These are phyloP conservation scores for Singerocomus inundabilis DNA, from an alignment of 1,284 basidiomycete species.

Conservation along the genomic window DNA sequence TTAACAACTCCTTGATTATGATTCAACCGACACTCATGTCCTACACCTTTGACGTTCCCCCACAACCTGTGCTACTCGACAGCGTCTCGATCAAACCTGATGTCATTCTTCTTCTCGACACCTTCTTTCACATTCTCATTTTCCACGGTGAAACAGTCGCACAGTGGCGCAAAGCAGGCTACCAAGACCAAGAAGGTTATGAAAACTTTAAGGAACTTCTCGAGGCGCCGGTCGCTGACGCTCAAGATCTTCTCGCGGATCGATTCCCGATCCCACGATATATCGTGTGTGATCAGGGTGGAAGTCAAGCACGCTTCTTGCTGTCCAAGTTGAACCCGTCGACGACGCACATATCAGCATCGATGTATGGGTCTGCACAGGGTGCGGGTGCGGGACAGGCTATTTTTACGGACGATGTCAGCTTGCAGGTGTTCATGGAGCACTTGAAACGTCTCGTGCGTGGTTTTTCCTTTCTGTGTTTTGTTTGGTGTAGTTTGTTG, in stretches of 20 bases:
- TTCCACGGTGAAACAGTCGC: slow-evolving; percentile 99
- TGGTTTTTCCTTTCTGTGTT: slow-evolving; percentile 5
- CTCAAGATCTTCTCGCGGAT: slow-evolving; percentile 92
- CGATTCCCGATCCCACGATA: slow-evolving; percentile 97
- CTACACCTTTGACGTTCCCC: slow-evolving; percentile 88
- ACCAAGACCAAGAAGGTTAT: slow-evolving; percentile 98
- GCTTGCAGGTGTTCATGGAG: slow-evolving; percentile 96
- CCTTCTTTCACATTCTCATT: slow-evolving; percentile 99
- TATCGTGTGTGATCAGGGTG: slow-evolving; percentile 97
- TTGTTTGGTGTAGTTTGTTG: background rate
- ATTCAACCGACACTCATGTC: slow-evolving; percentile 99
- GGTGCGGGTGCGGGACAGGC: slow-evolving; percentile 77
- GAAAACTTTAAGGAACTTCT: slow-evolving; percentile 98
- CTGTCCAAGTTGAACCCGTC: slow-evolving; percentile 96
- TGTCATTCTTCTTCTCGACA: slow-evolving; percentile 96
- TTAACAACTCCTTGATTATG: slow-evolving; percentile 99
- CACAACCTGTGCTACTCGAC: slow-evolving; percentile 95
- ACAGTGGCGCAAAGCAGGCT: slow-evolving; percentile 98
- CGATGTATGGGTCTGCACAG: slow-evolving; percentile 77
- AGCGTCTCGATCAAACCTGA: slow-evolving; percentile 98
- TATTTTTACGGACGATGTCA: slow-evolving; percentile 99
- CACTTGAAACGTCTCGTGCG: slow-evolving; percentile 85
- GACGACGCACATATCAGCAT: slow-evolving; percentile 93
- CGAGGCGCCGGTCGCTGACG: slow-evolving; percentile 77
- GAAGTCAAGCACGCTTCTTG: slow-evolving; percentile 96